Percentiles rank a stretch among this genome's conserved stretches.
Evolutionary conservation across 228 moss, liverwort and hornwort genomes (phyloP).

Genomic region (Sphagnum magellanicum): DNA sequence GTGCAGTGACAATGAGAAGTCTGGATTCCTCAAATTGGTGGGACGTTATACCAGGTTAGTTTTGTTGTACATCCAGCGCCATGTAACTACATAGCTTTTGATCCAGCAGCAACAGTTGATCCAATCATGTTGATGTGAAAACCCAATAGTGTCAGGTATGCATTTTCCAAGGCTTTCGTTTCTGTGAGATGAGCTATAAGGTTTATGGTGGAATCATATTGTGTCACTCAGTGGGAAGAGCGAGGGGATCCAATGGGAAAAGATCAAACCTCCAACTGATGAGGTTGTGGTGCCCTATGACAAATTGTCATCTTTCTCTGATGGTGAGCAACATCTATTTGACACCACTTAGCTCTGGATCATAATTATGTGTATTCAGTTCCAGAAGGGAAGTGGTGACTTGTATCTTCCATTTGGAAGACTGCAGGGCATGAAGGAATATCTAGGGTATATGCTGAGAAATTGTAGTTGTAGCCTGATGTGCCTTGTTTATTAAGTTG

Average conservation of each 20-base stretch:
- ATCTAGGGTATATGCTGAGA: too few relatives aligned
- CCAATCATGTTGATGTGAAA: too few relatives aligned
- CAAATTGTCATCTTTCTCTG: conserved; percentile 55
- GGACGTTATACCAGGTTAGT: conserved; percentile 62
- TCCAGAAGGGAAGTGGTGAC: too few relatives aligned
- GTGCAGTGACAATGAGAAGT: conserved; percentile 77
- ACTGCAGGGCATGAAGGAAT: too few relatives aligned
- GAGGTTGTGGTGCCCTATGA: conserved; percentile 85
- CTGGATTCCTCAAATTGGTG: conserved; percentile 77
- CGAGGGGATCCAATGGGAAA: conserved; percentile 80
- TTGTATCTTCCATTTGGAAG: too few relatives aligned
- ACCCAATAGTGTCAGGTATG: background rate
- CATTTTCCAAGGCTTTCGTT: background rate
- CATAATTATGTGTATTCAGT: too few relatives aligned
- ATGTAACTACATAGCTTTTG: background rate
- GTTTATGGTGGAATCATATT: background rate
- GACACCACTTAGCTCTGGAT: too few relatives aligned
- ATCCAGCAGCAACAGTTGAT: too few relatives aligned
- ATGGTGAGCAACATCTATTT: conserved; percentile 21
- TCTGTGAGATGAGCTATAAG: background rate
- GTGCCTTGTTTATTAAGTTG: too few relatives aligned
- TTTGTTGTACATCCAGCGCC: background rate
- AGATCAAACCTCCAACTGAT: conserved; percentile 89
- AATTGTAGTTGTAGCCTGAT: too few relatives aligned
- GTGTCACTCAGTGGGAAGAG: conserved; percentile 34